Evolutionary conservation across 805 yeast species (phyloP), one percentile per base, ranked within the genome.

Genomic region (Teunomyces tritomae): DNA sequence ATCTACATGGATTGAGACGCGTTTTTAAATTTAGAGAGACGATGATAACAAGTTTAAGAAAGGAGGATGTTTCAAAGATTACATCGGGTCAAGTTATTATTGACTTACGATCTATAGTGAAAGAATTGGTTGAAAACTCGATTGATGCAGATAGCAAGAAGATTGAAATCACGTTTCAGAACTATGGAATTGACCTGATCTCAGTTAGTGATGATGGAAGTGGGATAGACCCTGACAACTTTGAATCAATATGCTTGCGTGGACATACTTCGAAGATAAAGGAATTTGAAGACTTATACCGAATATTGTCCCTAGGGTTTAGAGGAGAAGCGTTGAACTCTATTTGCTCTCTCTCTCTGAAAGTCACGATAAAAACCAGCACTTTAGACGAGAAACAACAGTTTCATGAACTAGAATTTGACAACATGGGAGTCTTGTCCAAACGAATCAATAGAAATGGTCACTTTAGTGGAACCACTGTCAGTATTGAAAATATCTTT

Each of bases 41-140:
- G 6, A 58, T 57, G 61, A 67, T 67, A 16, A 44, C 52, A 26
- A 57, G 54, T 20, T 59, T 67, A 7, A 72, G 70, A 30, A 53
- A 53, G 1, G 55, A 57, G 8, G 96, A 91, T 55, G 76, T 90
- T 5, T 88, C 87, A 54, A 73, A 77, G 49, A 81, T 92, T 48
- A 89, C 97, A 0, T 89, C 97, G 0, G 97, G 97, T 0, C 99
- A 94, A 63, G 98, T 94, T 10, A 87, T 94, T 9, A 79, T 84
- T 4, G 96, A 88, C 56, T 66, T 94, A 37, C 73, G 80, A 0
- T 82, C 92, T 0, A 86, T 88, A 0, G 83, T 86, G 28, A 92
- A 92, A 61, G 99, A 92, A 62, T 68, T 91, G 1, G 74, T 94
- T 2, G 99, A 92, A 58, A 92, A 92, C 62, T 71, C 94, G 28